These are phyloP conservation scores for Alternaria gansuensis DNA, from an alignment of 2,329 filamentous ascomycete genomes.

Conservation along the genomic window DNA sequence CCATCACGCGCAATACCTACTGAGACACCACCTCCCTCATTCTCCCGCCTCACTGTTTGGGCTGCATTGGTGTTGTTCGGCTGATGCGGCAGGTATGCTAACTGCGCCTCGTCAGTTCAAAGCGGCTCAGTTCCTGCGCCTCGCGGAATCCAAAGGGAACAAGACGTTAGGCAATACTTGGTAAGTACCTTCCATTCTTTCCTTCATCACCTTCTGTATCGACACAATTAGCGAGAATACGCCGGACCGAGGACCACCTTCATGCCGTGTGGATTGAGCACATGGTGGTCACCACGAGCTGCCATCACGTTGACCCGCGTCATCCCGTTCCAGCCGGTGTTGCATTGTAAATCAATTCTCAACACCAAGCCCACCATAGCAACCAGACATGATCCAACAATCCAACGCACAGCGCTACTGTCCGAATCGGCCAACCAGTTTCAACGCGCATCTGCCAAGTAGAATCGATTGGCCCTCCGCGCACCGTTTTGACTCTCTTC, in stretches of 20 bases:
- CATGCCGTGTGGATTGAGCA: slow-evolving; percentile 16
- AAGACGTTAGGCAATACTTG: slow-evolving; percentile 95
- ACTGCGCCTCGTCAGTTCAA: slow-evolving; percentile 68
- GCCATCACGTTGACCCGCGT: slow-evolving; percentile 27
- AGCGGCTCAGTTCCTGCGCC: slow-evolving; percentile 88
- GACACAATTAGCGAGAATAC: slow-evolving; percentile 34
- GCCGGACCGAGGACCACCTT: slow-evolving; percentile 28
- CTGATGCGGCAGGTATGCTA: slow-evolving; percentile 37
- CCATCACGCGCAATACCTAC: slow-evolving; percentile 38
- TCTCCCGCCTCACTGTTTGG: slow-evolving; percentile 54
- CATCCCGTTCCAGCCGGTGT: slow-evolving; percentile 25
- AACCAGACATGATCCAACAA: slow-evolving; percentile 35
- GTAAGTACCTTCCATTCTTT: slow-evolving; percentile 61
- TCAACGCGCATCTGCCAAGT: slow-evolving; percentile 47
- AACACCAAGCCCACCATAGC: slow-evolving; percentile 32
- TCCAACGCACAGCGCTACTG: slow-evolving; percentile 31
- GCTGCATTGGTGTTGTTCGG: slow-evolving; percentile 47
- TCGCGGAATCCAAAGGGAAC: slow-evolving; percentile 86
- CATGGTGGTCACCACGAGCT: slow-evolving; percentile 22
- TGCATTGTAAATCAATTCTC: slow-evolving; percentile 33
- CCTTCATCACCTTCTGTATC: slow-evolving; percentile 18
- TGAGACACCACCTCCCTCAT: slow-evolving; percentile 36
- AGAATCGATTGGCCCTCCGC: slow-evolving; percentile 38
- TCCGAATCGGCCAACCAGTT: slow-evolving; percentile 33
- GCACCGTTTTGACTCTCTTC: slow-evolving; percentile 33